Conservation (phyloP, 257 asterid genomes). For the Euphrasia confusa region DNA sequence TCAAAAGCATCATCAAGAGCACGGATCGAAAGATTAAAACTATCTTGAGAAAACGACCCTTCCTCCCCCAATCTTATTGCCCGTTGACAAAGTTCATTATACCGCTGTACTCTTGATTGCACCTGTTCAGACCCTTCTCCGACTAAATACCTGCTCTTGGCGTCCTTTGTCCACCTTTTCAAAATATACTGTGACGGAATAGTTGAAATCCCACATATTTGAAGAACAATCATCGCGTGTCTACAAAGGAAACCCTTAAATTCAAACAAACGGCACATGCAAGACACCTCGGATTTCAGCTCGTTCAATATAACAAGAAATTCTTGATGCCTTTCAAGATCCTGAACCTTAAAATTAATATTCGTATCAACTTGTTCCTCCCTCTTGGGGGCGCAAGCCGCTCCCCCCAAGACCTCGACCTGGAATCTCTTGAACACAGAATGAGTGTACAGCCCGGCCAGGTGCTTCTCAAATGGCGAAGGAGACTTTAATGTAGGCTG, state of each 20-base stretch:
- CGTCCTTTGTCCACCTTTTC: slow-evolving; percentile 93
- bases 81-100: slow-evolving; percentile 69
- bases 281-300: slow-evolving; percentile 68
- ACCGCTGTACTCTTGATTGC: slow-evolving; percentile 77
- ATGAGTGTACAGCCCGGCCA: slow-evolving; percentile 64
- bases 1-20: slow-evolving; percentile 79
- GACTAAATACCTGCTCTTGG: slow-evolving; percentile 47
- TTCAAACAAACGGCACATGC: slow-evolving; percentile 82
- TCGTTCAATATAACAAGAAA: slow-evolving; percentile 64
- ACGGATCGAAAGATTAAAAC: slow-evolving; percentile 52
- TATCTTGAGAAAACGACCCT: slow-evolving; percentile 90
- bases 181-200: slow-evolving; percentile 74
- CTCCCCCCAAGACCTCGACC: slow-evolving; percentile 87
- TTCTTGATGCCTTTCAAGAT: slow-evolving; percentile 70
- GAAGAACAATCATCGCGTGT: slow-evolving; percentile 88
- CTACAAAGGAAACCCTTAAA: slow-evolving; percentile 85
- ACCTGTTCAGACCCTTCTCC: slow-evolving; percentile 63
- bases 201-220: slow-evolving; percentile 65
- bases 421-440: slow-evolving; percentile 80
- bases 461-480: slow-evolving; percentile 94
- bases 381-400: slow-evolving; percentile 80
- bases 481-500: slow-evolving; percentile 89
- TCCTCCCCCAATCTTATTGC: slow-evolving; percentile 83
- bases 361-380: slow-evolving; percentile 53
- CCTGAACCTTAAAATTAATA: slow-evolving; percentile 62